Conservation (phyloP, 2,329 filamentous ascomycete genomes). For the Tothia fuscella region DNA sequence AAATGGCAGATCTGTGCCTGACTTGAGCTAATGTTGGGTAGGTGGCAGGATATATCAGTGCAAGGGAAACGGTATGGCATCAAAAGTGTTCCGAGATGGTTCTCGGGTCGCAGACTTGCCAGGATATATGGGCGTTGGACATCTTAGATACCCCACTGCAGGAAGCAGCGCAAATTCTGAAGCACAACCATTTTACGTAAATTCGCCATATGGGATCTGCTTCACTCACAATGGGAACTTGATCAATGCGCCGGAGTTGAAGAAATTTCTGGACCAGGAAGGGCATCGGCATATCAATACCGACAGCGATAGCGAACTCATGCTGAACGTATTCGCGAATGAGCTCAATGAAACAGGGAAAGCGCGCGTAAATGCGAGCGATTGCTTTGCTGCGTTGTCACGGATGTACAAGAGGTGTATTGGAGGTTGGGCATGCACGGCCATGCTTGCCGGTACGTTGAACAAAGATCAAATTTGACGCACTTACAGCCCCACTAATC, state of each 20-base stretch:
- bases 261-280: constrained; percentile 60
- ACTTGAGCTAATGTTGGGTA: too few species aligned
- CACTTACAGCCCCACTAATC: background rate
- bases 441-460: constrained; percentile 59
- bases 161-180: constrained; percentile 76
- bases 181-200: constrained; percentile 88
- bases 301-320: constrained; percentile 76
- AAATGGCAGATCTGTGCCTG: too few species aligned
- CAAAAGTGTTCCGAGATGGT: constrained; percentile 74
- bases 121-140: constrained; percentile 76
- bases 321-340: constrained; percentile 80
- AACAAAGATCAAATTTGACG: background rate
- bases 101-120: constrained; percentile 60
- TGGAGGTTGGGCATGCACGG: constrained; percentile 69
- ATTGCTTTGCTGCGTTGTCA: constrained; percentile 60
- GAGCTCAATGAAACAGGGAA: constrained; percentile 72
- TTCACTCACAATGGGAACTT: constrained; percentile 82
- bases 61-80: constrained; percentile 83
- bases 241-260: constrained; percentile 63
- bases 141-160: constrained; percentile 81
- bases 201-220: constrained; percentile 69
- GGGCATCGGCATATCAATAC: constrained; percentile 83
- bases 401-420: constrained; percentile 62
- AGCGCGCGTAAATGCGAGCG: constrained; percentile 63
- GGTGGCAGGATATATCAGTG: constrained; percentile 77